Evolutionary conservation across 148 eudicot species (phyloP), one percentile per base, ranked within the genome.

Genomic region (Polygonum maritimum): DNA sequence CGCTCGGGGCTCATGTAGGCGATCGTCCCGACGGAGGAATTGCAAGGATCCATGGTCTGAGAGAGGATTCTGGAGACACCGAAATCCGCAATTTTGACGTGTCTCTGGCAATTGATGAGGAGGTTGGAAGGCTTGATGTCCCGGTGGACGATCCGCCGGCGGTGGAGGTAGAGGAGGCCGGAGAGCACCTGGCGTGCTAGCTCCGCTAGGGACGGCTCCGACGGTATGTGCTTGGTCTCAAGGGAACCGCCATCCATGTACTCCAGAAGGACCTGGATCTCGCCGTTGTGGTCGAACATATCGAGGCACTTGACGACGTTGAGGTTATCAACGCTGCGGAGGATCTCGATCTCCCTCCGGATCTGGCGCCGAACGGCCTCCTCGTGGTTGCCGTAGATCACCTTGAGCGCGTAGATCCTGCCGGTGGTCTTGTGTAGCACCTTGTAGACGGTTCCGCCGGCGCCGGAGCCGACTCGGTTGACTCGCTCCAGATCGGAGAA

Each of bases 1-100:
- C 97, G 48, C 57, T 92, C 97, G 0, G 97, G 97, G 35, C 93
- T 89, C 97, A 92, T 92, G 75, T 92, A 92, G 3, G 97, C 97
- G 21, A 92, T 92, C 19, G 97, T 92, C 2, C 97, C 97, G 0
- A 92, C 96, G 1, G 96, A 85, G 0, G 96, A 90, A 73, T 92
- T 87, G n/a, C 93, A 89, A 3, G 89, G 88, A 72, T 93, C 98
- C 96, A 93, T 93, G 0, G 93, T 93, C 21, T 90, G 96, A 0
- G 87, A 85, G 15, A 92, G 47, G 7, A 92, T 81, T n/a, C 89
- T 74, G 3, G 86, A 81, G 4, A 89, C 93, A 2, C 98, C 98
- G 26, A 92, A 92, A 81, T 92, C 97, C 0, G 97, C 97, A 0
- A 92, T 92, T 40, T 92, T 92, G 0, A 90, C 93, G 5, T 82